Base-by-base conservation (phyloP, 176 grass and related monocot genomes). In the Pontederia paniculata region DNA sequence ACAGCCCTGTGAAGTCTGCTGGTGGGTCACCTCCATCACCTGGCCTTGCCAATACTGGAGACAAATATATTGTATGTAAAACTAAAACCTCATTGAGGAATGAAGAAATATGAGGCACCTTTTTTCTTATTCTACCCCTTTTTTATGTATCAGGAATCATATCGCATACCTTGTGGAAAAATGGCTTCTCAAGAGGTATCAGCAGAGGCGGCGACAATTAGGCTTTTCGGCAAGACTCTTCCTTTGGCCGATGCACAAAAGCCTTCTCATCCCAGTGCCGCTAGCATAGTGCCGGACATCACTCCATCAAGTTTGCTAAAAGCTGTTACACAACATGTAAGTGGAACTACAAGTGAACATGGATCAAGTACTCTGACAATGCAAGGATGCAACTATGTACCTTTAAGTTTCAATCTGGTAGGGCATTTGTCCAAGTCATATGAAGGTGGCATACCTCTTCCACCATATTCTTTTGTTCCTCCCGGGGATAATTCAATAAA, bases 141-240 rank as follows among this genome's bases (percentile, higher is more conserved):
- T 57, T 54, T 66, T 5, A 70, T 44, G 14, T 44, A 70, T 76
- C 57, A 72, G 69, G 69, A 22, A 16, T 52, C 41, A 12, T 13
- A 23, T 53, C 78, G 82, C 70, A 45, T 52, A 8, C 17, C 9
- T 59, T 69, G 57, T 43, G 31, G 31, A 8, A 42, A 61, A 42
- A 49, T 16, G 31, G 23, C 15, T 69, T 31, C 44, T 2, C 37
- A 72, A 60, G 74, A 79, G 50, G 53, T 21, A 5, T 51, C 46
- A 4, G 78, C 72, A 49, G 52, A 45, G 21, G 60, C 57, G 70
- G 61, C 69, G 17, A 55, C 28, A 17, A 43, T 98, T n/a, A 84
- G 73, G 78, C 77, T 91, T 7, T 98, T 98, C 46, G 86, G 86
- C 19, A 72, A 82, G 72, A 84, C 69, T 22, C 68, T 98, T 74